Evolutionary conservation across 1,139 yeast species (phyloP).

Genomic region (Meyerozyma elateridarum): DNA sequence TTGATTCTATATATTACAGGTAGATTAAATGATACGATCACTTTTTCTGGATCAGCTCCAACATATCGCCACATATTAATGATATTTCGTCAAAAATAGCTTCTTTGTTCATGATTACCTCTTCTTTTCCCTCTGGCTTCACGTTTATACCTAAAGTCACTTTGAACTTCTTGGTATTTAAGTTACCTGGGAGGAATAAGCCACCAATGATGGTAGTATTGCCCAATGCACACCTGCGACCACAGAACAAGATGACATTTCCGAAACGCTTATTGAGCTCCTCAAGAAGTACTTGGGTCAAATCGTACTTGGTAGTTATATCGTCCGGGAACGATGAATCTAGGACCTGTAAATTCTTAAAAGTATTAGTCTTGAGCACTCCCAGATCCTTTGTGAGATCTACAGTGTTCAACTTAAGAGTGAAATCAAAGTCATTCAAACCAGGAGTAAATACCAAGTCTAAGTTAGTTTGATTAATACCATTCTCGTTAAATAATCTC

Average conservation of each 20-base stretch:
- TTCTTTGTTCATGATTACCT: conserved; percentile 67
- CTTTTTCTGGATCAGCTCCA: conserved; percentile 8
- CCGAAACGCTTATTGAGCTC: conserved; percentile 55
- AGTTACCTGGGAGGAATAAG: conserved; percentile 64
- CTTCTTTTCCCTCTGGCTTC: conserved; percentile 50
- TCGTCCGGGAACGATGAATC: conserved; percentile 43
- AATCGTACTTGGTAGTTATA: conserved; percentile 46
- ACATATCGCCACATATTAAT: conserved; percentile 65
- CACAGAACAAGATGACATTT: conserved; percentile 56
- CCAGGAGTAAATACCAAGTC: conserved; percentile 74
- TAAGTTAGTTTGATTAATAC: conserved; percentile 42
- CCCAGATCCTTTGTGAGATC: conserved; percentile 50
- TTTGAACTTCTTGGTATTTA: conserved; percentile 61
- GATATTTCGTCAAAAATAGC: conserved; percentile 70
- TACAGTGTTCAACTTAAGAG: conserved; percentile 50
- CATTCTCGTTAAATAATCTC: conserved; percentile 41
- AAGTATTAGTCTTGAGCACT: conserved; percentile 47
- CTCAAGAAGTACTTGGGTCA: conserved; percentile 47
- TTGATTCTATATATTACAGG: no score
- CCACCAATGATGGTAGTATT: conserved; percentile 68
- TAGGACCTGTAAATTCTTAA: conserved; percentile 56
- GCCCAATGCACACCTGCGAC: conserved; percentile 45
- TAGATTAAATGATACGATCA: no score
- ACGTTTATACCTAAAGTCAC: conserved; percentile 77
- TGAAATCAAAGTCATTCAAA: conserved; percentile 76